Evolutionary conservation across 768 basidiomycete species (phyloP), one percentile per base, ranked within the genome.

Genomic region (Harrya chromipes): DNA sequence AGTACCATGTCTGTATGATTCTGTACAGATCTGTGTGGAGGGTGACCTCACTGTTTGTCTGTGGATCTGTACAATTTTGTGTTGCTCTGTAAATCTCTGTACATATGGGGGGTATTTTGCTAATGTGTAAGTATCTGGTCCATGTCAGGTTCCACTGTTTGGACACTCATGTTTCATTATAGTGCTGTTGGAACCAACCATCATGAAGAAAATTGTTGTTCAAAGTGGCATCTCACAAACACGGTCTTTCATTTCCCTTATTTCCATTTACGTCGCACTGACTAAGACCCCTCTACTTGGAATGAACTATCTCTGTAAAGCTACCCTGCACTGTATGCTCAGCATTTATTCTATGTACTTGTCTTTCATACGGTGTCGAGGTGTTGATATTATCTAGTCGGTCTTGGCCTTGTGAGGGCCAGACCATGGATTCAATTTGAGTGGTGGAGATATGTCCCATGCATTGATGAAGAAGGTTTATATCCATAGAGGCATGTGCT

Each of bases 121-220:
- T n/a, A n/a, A n/a, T n/a, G n/a, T n/a, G n/a, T n/a, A n/a, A n/a
- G n/a, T n/a, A n/a, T n/a, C n/a, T n/a, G n/a, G n/a, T n/a, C n/a
- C n/a, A n/a, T n/a, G n/a, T n/a, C n/a, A n/a, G n/a, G 41, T 5
- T 27, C 10, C 13, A 2, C 8, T 6, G 6, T 20, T 42, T 27
- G 20, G 26, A 50, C 27, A 20, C 56, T 56, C 23, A 60, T 21
- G 26, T 39, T 13, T n/a, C n/a, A 13, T 40, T 37, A 14, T 57
- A 93, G 91, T 91, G 1, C 71, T n/a, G n/a, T n/a, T 79, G 12
- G 87, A 90, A 64, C 84, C 88, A 1, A 93, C 90, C 2, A 85
- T 94, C 58, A 93, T 94, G 91, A 92, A 91, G 77, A 91, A 90
- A 64, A 81, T 94, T 37, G 77, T 82, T 10, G 77, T 91, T 33